Evolutionary conservation across 2,329 filamentous ascomycete genomes (phyloP).

Genomic region (Fusarium sp.): DNA sequence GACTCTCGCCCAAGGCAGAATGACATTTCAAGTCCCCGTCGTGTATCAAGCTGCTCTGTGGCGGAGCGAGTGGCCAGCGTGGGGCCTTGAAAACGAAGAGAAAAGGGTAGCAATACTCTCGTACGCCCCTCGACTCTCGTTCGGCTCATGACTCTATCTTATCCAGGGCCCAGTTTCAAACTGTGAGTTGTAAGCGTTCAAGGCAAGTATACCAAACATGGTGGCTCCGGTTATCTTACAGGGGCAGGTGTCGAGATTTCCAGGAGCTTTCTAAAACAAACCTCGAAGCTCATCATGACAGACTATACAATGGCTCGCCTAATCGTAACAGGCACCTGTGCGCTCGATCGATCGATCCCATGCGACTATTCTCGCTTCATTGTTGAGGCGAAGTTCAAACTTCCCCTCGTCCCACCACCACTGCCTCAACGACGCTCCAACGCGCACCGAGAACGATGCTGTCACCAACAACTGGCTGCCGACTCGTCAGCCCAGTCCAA

Average conservation of each 20-base stretch:
- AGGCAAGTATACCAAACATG: not conserved
- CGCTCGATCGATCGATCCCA: not conserved
- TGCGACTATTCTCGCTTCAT: not conserved
- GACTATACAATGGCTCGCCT: not conserved
- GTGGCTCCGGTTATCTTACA: not conserved
- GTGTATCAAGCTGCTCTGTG: not conserved
- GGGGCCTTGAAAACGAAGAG: slow-evolving; percentile 16
- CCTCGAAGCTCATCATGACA: not conserved
- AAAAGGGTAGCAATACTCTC: not conserved
- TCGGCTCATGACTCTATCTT: not conserved
- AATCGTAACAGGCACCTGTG: no score
- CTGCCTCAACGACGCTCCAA: not conserved
- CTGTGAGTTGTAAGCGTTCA: not conserved
- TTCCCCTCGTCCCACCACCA: not conserved
- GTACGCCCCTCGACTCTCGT: not conserved
- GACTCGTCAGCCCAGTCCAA: not conserved
- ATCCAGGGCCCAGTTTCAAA: not conserved
- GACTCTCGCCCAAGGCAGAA: not conserved
- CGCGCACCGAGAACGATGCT: not conserved
- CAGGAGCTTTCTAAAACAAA: slow-evolving; percentile 5
- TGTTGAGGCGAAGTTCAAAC: slow-evolving; percentile 1
- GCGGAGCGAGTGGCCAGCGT: slow-evolving; percentile 4
- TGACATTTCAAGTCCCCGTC: slow-evolving; percentile 3
- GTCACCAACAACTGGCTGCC: not conserved
- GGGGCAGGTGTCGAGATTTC: not conserved